Evolutionary conservation across 2,329 filamentous ascomycete species (phyloP), one percentile per base, ranked within the genome.

Genomic region (Colletotrichum cereale): DNA sequence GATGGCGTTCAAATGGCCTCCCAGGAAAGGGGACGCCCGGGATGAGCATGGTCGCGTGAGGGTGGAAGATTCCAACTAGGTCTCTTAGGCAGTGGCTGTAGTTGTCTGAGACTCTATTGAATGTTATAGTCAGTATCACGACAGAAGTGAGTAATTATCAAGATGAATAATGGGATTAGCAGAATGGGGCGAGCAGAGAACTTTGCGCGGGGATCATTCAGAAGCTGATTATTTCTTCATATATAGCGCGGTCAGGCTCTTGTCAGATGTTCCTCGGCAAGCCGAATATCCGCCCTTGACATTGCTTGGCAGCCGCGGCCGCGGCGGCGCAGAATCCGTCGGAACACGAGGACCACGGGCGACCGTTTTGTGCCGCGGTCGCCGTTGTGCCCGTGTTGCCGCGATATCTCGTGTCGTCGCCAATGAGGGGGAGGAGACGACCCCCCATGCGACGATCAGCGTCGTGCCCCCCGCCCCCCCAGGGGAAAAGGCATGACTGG

Each of bases 371-470:
- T 18, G 65, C 56, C 64, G 56, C 56, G 26, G 53, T 24, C 18
- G 34, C 48, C 57, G 42, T 48, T 31, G 14, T 21, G 31, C 24
- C 60, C 26, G 40, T 29, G 40, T n/a, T 47, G 40, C 48, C 40
- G 63, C 50, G 63, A 67, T 24, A 5, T 44, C 52, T 66, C 47
- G 47, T 44, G 62, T 2, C 36, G 14, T 52, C 29, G 55, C 44
- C 66, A 69, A 66, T 69, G 29, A 66, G 1, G 24, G 53, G 29
- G 38, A 8, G 3, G 16, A 36, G 29, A 34, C 24, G 10, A 44
- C 21, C 14, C 16, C 64, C 57, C 65, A 58, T 55, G 65, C 65
- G 65, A 53, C 68, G 65, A 71, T 71, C 68, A 21, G 55, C 38
- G 40, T 29, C 31, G 34, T 40, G 52, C 34, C 64, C 42, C 42